Percentiles rank a stretch among this genome's conserved stretches.
These are phyloP conservation scores for Zarea fungicola DNA, from an alignment of 2,329 filamentous ascomycete genomes.

Conservation along the genomic window DNA sequence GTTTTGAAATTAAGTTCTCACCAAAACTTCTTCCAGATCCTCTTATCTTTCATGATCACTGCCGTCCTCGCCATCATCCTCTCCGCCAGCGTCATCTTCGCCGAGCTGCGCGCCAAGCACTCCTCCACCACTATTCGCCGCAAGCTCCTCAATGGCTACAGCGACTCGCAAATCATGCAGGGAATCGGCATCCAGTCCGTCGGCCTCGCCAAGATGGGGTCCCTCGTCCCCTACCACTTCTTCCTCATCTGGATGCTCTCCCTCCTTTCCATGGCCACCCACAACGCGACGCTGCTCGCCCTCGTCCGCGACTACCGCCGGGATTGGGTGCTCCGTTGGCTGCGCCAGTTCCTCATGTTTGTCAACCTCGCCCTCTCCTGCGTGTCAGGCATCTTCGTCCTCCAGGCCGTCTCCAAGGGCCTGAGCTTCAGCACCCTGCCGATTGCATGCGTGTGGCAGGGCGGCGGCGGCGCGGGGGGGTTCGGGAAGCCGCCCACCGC, in stretches of 20 bases:
- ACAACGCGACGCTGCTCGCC: slow-evolving; percentile 60
- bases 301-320: slow-evolving; percentile 61
- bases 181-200: slow-evolving; percentile 64
- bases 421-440: slow-evolving; percentile 49
- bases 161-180: slow-evolving; percentile 63
- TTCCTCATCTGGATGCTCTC: slow-evolving; percentile 67
- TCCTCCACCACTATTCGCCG: slow-evolving; percentile 54
- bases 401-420: slow-evolving; percentile 48
- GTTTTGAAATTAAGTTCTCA: not conserved
- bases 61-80: slow-evolving; percentile 52
- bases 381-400: slow-evolving; percentile 50
- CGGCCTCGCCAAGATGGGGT: slow-evolving; percentile 53
- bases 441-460: slow-evolving; percentile 56
- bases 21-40: slow-evolving; percentile 36
- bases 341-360: slow-evolving; percentile 62
- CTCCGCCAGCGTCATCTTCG: slow-evolving; percentile 51
- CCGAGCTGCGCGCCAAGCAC: slow-evolving; percentile 42
- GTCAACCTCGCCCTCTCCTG: slow-evolving; percentile 56
- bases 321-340: slow-evolving; percentile 62
- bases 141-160: slow-evolving; percentile 60
- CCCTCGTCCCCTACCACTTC: slow-evolving; percentile 62
- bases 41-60: slow-evolving; percentile 63
- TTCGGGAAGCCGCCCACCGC: slow-evolving; percentile 22
- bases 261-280: slow-evolving; percentile 58
- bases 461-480: slow-evolving; percentile 31